Base-by-base conservation (phyloP, 2,329 filamentous ascomycete species). In the Bisporella sp. region DNA sequence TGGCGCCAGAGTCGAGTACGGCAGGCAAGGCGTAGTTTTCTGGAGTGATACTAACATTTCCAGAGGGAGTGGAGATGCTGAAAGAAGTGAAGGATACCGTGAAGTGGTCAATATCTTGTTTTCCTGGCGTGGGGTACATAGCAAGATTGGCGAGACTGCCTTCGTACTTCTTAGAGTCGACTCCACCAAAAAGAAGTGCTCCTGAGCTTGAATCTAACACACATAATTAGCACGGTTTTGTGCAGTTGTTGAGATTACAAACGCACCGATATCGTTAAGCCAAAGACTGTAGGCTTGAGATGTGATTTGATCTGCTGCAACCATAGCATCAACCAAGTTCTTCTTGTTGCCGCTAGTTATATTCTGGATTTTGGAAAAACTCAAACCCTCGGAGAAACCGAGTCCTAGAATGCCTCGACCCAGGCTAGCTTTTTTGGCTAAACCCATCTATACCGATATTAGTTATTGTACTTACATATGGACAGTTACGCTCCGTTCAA, bases 1-100 rank as follows among this genome's bases (percentile, higher is more conserved):
- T 84, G 55, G 77, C 81, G 45, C 84, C 84, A 12, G 77, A 80
- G 66, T 85, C 81, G 31, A 85, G 72, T 33, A 77, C 71, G 28
- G 70, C 64, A 5, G 73, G 62, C 0, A 79, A 62, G 12, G 8
- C 12, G 41, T 66, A 65, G 54, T 58, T 57, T 21, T 47, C n/a
- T 5, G 49, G 33, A 12, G 52, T 57, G 31, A 57, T 37, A 9
- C 41, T 29, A 30, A 45, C 42, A 29, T 21, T 58, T 32, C 52
- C 52, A 8, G 49, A 49, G 21, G 47, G 43, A 35, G 35, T 50
- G 13, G 45, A 50, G 45, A 49, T 48, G 6, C 12, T 31, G 6
- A 58, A 44, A 8, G 49, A 52, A 37, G 52, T 55, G 48, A 58
- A 53, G 11, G 53, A 42, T 13, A 58, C 54, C 8, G 42, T 51